Evolutionary conservation across 352 stramenopile genomes (phyloP), one percentile per base, ranked within the genome.

Genomic region (Phytophthora pini): DNA sequence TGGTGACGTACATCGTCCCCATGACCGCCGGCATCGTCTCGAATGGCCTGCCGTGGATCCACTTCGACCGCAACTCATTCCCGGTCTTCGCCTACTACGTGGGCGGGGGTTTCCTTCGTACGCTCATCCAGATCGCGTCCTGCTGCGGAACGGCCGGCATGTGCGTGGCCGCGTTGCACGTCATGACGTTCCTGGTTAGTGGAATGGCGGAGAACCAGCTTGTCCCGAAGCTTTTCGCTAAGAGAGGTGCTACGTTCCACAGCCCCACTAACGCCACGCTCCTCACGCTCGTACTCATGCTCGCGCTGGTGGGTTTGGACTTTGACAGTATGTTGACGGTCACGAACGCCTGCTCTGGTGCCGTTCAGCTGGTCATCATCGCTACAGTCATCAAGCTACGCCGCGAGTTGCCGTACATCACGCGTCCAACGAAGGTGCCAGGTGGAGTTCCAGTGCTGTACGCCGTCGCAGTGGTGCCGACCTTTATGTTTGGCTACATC

Each of bases 301-400:
- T 90, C 5, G 65, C 70, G 36, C 58, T 92, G 9, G 29, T 89
- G 29, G 70, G 56, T 31, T 26, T 89, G 39, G 81, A 88, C 47
- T 94, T 94, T 50, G 62, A 94, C 26, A 74, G 79, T 41, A 75
- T 96, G 44, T 53, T 98, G 5, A 76, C 87, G 13, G 83, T 98
- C 68, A 81, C 97, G 15, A 98, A 98, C 71, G 88, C 95, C 7
- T 94, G 96, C 57, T 97, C 96, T 41, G 81, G 85, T 12, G 74
- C 88, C 17, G 71, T 88, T 12, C 73, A 98, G 41, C 40, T 98
- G 4, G 65, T 98, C 31, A 94, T 98, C 56, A 97, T 98, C 62
- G 76, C 71, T 11, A 85, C 95, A 0, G 90, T 96, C 72, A 78
- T 98, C 48, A 87, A 94, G 29, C 75, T 99, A 7, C 87, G 96